A percentile compares a stretch with the other conserved stretches of the same genome.
phyloP scores from a whole-genome alignment of 2,329 filamentous ascomycete genomes.

The Myriosclerotinia curreyana region DNA sequence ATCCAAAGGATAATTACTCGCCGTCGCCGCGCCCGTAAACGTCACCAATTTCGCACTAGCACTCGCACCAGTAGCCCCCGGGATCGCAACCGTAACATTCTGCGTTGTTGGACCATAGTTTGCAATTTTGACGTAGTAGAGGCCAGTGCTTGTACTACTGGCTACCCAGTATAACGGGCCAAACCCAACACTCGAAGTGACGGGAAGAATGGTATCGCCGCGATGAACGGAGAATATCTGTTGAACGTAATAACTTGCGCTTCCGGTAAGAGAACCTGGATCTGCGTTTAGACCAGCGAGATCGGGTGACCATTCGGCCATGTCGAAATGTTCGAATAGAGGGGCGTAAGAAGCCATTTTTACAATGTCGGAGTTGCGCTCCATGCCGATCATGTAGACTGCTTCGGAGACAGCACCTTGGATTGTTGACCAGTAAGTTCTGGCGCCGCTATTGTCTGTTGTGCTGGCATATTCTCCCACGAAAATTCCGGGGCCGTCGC shows the following conservation, averaged over 20 bases:
- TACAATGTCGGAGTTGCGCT: constrained; percentile 27
- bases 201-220: constrained; percentile 47
- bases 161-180: constrained; percentile 50
- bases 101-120: constrained; percentile 49
- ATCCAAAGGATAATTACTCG: constrained; percentile 23
- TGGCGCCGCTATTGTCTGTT: constrained; percentile 17
- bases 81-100: constrained; percentile 35
- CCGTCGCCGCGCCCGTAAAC: constrained; percentile 10
- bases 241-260: constrained; percentile 24
- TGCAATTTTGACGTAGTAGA: constrained; percentile 49
- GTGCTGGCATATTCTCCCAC: constrained; percentile 30
- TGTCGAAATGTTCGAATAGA: constrained; percentile 39
- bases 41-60: constrained; percentile 13
- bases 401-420: constrained; percentile 25
- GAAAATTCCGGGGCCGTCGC: constrained; percentile 19
- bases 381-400: constrained; percentile 28
- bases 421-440: constrained; percentile 23
- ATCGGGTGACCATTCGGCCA: constrained; percentile 32
- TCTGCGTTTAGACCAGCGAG: constrained; percentile 25
- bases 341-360: constrained; percentile 33
- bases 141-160: constrained; percentile 40
- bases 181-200: constrained; percentile 40
- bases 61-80: constrained; percentile 12
- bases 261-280: constrained; percentile 25
- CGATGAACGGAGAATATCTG: constrained; percentile 46